Evolutionary conservation across 140 eudicot genomes (phyloP).

Genomic region (Ambrosia hybrid): DNA sequence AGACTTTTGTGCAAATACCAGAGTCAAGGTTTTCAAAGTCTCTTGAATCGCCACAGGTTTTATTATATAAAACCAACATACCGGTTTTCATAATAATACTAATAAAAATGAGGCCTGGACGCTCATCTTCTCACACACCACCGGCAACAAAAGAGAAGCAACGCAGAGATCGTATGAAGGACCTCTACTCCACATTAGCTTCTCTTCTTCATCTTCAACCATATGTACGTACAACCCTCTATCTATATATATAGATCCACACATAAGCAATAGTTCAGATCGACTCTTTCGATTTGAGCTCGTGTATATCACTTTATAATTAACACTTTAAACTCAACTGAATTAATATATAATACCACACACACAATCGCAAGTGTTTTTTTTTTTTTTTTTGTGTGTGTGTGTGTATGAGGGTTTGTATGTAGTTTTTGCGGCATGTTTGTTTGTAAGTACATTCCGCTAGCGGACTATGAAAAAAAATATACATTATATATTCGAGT

Average conservation of each 20-base stretch:
- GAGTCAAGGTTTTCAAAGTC: neutral
- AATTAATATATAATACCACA: no score
- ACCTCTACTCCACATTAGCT: slow-evolving; percentile 23
- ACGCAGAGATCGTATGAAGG: slow-evolving; percentile 32
- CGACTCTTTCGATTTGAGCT: no score
- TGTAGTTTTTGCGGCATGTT: no score
- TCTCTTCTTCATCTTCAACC: slow-evolving; percentile 26
- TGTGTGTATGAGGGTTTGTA: no score
- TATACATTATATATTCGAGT: no score
- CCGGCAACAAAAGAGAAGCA: slow-evolving; percentile 19
- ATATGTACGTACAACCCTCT: slow-evolving; percentile 11
- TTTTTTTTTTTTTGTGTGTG: no score
- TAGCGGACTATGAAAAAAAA: no score
- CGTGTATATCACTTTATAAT: no score
- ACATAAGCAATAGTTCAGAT: no score
- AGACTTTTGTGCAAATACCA: neutral
- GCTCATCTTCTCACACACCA: slow-evolving; percentile 5
- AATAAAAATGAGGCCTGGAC: slow-evolving; percentile 7
- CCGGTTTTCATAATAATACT: neutral
- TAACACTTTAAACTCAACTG: neutral
- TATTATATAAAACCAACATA: neutral
- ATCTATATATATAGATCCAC: neutral
- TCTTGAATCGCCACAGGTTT: neutral
- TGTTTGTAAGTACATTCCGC: no score
- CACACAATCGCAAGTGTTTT: no score